Evolutionary conservation across 805 yeast species (phyloP).

Genomic region (Candida sakaeoensis): DNA sequence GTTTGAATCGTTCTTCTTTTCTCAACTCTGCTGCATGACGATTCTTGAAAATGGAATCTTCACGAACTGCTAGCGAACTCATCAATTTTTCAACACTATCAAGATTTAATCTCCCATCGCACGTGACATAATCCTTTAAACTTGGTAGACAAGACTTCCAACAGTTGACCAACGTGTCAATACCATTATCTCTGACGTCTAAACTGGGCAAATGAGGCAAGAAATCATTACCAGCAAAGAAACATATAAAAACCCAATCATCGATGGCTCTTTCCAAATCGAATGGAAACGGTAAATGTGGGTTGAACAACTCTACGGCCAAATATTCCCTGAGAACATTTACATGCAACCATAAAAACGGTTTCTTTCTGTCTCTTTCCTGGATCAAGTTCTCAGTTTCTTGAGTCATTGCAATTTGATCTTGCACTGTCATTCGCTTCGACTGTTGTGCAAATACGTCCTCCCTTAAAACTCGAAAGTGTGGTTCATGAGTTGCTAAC

Average conservation of each 20-base stretch:
- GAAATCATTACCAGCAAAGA: slow-evolving; percentile 98
- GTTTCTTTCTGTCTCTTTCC: slow-evolving; percentile 56
- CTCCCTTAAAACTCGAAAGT: slow-evolving; percentile 88
- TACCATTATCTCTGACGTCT: slow-evolving; percentile 92
- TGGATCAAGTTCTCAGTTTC: slow-evolving; percentile 46
- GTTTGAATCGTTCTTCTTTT: slow-evolving; percentile 59
- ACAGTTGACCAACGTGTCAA: slow-evolving; percentile 71
- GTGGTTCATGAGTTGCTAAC: slow-evolving; percentile 96
- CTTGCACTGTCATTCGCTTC: slow-evolving; percentile 41
- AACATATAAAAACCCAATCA: slow-evolving; percentile 99
- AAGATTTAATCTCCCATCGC: slow-evolving; percentile 81
- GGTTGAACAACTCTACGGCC: slow-evolving; percentile 72
- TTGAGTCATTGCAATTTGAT: slow-evolving; percentile 55
- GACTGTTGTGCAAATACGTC: slow-evolving; percentile 88
- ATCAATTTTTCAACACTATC: slow-evolving; percentile 73
- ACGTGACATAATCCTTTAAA: slow-evolving; percentile 75
- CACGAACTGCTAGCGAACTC: slow-evolving; percentile 62
- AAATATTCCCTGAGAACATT: slow-evolving; percentile 85
- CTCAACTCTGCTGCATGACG: slow-evolving; percentile 68
- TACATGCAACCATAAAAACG: slow-evolving; percentile 91
- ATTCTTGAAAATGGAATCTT: slow-evolving; percentile 70
- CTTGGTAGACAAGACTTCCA: slow-evolving; percentile 76
- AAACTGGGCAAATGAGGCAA: slow-evolving; percentile 92
- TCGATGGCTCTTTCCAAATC: slow-evolving; percentile 95
- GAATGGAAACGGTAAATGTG: slow-evolving; percentile 66